These are phyloP conservation scores for Danielozyma ontarioensis DNA, from an alignment of 805 yeast genomes.

Conservation along the genomic window DNA sequence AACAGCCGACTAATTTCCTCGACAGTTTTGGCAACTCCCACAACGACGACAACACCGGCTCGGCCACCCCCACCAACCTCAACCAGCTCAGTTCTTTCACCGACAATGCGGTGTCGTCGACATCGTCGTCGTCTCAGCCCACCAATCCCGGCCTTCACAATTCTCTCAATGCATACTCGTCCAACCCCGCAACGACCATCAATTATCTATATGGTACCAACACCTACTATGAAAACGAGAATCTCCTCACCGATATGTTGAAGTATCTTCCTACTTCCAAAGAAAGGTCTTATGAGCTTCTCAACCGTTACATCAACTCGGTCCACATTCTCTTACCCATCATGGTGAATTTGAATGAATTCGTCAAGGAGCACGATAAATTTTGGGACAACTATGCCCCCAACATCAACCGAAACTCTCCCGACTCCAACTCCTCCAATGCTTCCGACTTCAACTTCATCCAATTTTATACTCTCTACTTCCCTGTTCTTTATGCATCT, in stretches of 20 bases:
- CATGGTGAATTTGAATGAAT: slow-evolving; percentile 40
- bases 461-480: slow-evolving; percentile 45
- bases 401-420: slow-evolving; percentile 1
- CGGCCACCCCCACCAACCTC: not conserved
- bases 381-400: slow-evolving; percentile 40
- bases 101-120: no score
- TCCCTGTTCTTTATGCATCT: slow-evolving; percentile 54
- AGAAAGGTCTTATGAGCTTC: slow-evolving; percentile 41
- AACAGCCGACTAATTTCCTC: not conserved
- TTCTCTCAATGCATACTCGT: slow-evolving; percentile 24
- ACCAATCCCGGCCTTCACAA: slow-evolving; percentile 19
- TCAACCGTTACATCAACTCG: slow-evolving; percentile 45
- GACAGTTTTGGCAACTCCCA: slow-evolving; percentile 1
- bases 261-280: slow-evolving; percentile 40
- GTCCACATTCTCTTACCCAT: slow-evolving; percentile 56
- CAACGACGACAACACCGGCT: slow-evolving; percentile 5
- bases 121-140: no score
- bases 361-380: slow-evolving; percentile 40
- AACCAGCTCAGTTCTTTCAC: no score
- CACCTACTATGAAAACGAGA: slow-evolving; percentile 29
- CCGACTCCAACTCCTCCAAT: slow-evolving; percentile 5
- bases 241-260: slow-evolving; percentile 31
- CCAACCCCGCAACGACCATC: slow-evolving; percentile 29
- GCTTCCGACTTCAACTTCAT: slow-evolving; percentile 30
- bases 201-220: slow-evolving; percentile 37